Percentiles rank a stretch among this genome's conserved stretches.
Evolutionary conservation across 2,329 filamentous ascomycete species (phyloP).

Genomic region (Rasamsonia emersonii): DNA sequence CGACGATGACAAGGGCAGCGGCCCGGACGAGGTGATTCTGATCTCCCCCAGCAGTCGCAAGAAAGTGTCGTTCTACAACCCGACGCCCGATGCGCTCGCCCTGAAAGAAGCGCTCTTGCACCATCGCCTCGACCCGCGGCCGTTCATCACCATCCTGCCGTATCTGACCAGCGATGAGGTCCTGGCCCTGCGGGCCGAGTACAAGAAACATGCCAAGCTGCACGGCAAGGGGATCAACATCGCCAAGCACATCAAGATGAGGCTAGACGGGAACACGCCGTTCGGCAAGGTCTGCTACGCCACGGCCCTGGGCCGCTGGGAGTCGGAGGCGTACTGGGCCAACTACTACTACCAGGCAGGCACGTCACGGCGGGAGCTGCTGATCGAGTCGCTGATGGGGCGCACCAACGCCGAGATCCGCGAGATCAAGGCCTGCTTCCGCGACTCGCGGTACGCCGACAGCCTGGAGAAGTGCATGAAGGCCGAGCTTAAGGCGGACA

Average conservation of each 20-base stretch:
- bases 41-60: constrained; percentile 42
- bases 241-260: constrained; percentile 43
- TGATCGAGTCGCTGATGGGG: constrained; percentile 91
- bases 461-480: constrained; percentile 77
- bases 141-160: constrained; percentile 76
- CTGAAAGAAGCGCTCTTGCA: constrained; percentile 67
- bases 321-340: constrained; percentile 93
- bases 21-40: constrained; percentile 27
- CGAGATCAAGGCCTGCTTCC: constrained; percentile 79
- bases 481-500: constrained; percentile 87
- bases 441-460: constrained; percentile 84
- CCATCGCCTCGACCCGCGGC: constrained; percentile 57
- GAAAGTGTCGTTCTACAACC: constrained; percentile 74
- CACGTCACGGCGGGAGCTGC: constrained; percentile 71
- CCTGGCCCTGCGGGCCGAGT: constrained; percentile 74
- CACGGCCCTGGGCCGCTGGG: constrained; percentile 80
- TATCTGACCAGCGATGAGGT: constrained; percentile 79
- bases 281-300: constrained; percentile 90
- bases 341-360: constrained; percentile 96
- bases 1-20: constrained; percentile 20
- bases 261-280: constrained; percentile 37
- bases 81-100: constrained; percentile 65
- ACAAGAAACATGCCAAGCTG: constrained; percentile 77
- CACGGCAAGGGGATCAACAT: constrained; percentile 41
- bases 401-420: constrained; percentile 79